A percentile compares a stretch with the other conserved stretches of the same genome.
phyloP scores from a whole-genome alignment of 2,329 filamentous ascomycete species.

The Monilinia laxa region DNA sequence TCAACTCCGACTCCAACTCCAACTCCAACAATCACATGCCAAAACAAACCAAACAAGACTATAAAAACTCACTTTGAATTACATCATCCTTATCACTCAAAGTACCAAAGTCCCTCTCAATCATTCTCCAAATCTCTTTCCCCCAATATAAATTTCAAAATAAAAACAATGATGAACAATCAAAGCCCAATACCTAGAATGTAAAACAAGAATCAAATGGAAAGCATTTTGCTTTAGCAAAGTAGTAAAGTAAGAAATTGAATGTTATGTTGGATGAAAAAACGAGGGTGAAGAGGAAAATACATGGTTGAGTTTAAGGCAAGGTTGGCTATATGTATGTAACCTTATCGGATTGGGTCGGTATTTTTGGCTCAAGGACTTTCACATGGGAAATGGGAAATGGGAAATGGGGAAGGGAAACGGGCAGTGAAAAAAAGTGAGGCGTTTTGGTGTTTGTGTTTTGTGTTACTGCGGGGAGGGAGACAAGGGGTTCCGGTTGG shows the following conservation, averaged over 20 bases:
- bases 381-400: too few relatives aligned
- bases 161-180: too few relatives aligned
- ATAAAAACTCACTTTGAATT: constrained; percentile 33
- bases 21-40: constrained; percentile 36
- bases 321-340: too few relatives aligned
- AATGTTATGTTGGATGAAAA: too few relatives aligned
- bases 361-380: neutral
- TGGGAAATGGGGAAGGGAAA: too few relatives aligned
- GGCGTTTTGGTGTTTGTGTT: neutral
- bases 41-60: neutral
- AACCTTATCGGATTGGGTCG: too few relatives aligned
- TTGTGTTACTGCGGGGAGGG: neutral
- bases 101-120: constrained; percentile 2
- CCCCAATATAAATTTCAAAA: neutral
- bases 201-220: too few relatives aligned
- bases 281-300: too few relatives aligned
- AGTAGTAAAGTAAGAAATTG: too few relatives aligned
- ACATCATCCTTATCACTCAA: constrained; percentile 26
- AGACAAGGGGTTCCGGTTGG: constrained; percentile 1
- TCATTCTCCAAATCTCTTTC: constrained; percentile 8
- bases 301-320: too few relatives aligned
- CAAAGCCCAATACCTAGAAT: too few relatives aligned
- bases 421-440: neutral
- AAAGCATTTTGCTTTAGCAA: too few relatives aligned
- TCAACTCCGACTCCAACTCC: neutral